Evolutionary conservation across 2,329 filamentous ascomycete species (phyloP).

Genomic region (Nothophaeocryptopus gaeumannii): DNA sequence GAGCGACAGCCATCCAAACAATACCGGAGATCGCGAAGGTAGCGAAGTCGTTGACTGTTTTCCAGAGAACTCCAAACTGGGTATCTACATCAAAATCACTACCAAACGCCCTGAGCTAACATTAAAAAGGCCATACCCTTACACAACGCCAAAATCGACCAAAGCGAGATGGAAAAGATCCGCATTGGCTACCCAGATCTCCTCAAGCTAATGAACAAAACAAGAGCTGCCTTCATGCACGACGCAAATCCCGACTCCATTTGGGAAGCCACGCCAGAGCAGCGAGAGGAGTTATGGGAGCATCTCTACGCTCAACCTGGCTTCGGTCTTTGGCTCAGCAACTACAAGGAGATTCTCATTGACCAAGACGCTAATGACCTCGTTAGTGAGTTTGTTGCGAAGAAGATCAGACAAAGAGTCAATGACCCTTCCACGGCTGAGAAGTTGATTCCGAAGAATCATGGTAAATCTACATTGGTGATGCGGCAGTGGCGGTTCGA

Average conservation of each 20-base stretch:
- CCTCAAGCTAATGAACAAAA: slow-evolving; percentile 8
- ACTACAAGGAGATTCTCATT: slow-evolving; percentile 38
- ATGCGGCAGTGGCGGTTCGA: too few relatives aligned
- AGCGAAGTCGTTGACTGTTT: slow-evolving; percentile 50
- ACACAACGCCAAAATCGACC: slow-evolving; percentile 56
- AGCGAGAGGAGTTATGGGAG: slow-evolving; percentile 9
- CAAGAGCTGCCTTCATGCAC: slow-evolving; percentile 6
- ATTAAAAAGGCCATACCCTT: slow-evolving; percentile 30
- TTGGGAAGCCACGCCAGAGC: slow-evolving; percentile 7
- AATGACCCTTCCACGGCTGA: slow-evolving; percentile 56
- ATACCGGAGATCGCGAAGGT: slow-evolving; percentile 29
- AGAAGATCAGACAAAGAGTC: slow-evolving; percentile 33
- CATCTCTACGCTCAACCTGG: slow-evolving; percentile 9
- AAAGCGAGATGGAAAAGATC: slow-evolving; percentile 50
- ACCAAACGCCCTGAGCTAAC: too few relatives aligned
- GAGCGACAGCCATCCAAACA: slow-evolving; percentile 40
- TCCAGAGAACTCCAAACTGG: slow-evolving; percentile 65
- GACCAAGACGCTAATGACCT: slow-evolving; percentile 53
- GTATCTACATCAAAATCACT: background rate
- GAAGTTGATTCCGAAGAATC: slow-evolving; percentile 54
- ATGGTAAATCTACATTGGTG: background rate
- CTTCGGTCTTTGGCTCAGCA: slow-evolving; percentile 18
- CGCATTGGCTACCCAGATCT: slow-evolving; percentile 44
- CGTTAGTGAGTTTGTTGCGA: slow-evolving; percentile 46
- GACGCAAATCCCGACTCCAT: slow-evolving; percentile 9